A percentile compares a stretch with the other conserved stretches of the same genome.
Evolutionary conservation across 2,329 filamentous ascomycete species (phyloP).

Genomic region (Colletotrichum acutatum): DNA sequence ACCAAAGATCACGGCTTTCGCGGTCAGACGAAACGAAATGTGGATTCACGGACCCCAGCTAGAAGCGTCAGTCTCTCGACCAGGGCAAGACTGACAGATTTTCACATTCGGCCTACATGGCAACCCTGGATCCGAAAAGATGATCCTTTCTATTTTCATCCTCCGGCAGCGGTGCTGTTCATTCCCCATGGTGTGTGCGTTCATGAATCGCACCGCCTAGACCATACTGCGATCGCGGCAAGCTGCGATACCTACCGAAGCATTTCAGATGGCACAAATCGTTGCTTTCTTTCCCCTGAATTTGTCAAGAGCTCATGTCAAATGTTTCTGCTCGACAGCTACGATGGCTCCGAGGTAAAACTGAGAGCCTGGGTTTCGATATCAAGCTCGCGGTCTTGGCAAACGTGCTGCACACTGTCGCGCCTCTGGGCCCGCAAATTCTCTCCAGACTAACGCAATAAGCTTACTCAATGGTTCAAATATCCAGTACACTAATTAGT

Average conservation of each 20-base stretch:
- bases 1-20: neutral
- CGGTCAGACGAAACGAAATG: conserved; percentile 32
- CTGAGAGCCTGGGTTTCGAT: neutral
- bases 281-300: neutral
- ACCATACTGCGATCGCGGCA: neutral
- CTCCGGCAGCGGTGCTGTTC: neutral
- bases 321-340: neutral
- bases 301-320: neutral
- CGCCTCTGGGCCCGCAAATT: neutral
- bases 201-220: neutral
- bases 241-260: neutral
- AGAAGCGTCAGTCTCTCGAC: conserved; percentile 1
- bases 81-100: too few relatives aligned
- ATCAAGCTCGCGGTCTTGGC: neutral
- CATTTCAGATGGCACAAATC: conserved; percentile 21
- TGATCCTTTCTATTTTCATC: conserved; percentile 10
- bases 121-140: neutral
- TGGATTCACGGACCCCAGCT: conserved; percentile 13
- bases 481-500: neutral
- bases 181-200: neutral
- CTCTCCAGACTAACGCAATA: neutral
- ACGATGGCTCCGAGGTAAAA: neutral
- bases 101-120: neutral
- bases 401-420: neutral
- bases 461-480: neutral